Evolutionary conservation across 306 rosid genomes (phyloP), one percentile per base, ranked within the genome.

Genomic region (Cucurbita maxima): DNA sequence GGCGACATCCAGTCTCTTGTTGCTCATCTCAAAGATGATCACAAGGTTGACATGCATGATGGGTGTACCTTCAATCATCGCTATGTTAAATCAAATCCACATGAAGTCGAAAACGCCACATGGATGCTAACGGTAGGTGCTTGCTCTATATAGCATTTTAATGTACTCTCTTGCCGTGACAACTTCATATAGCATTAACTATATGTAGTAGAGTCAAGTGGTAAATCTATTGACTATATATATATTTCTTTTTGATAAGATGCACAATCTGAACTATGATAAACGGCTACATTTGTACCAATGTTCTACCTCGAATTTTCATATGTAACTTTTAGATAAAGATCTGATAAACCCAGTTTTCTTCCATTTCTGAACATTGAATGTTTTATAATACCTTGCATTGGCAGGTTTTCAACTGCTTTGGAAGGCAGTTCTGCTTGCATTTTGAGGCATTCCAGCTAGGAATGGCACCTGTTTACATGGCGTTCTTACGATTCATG

Each of bases 361-460:
- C 56, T 45, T 45, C 10, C 15, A 1, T 25, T 20, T 47, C 45
- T 60, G 45, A 36, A 8, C 44, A 7, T 60, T 60, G 20, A 60
- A 36, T 60, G 20, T 36, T 15, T 37, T 10, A 13, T 25, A 5
- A 18, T 10, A 66, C 54, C 38, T 66, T 52, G 3, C 18, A 37
- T 52, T 30, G 77, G 64, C 87, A 94, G 98, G 88, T 94, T 60
- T 90, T 94, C 45, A 94, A 87, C 72, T 86, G 97, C 80, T 94
- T 89, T 44, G 98, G 95, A 75, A 83, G 86, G 53, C 90, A 90
- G 38, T 94, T 94, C 77, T 94, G 98, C 82, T 85, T 94, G 87
- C 98, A 94, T 83, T 94, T 94, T 43, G 98, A 94, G 92, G 96
- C 97, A 1, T 94, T 89, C 81, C 96, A 87, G 82, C 75, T 87